Percentiles rank a stretch among this genome's conserved stretches.
phyloP scores from a whole-genome alignment of 2,329 filamentous ascomycete species.

The Trichoderma simmonsii region DNA sequence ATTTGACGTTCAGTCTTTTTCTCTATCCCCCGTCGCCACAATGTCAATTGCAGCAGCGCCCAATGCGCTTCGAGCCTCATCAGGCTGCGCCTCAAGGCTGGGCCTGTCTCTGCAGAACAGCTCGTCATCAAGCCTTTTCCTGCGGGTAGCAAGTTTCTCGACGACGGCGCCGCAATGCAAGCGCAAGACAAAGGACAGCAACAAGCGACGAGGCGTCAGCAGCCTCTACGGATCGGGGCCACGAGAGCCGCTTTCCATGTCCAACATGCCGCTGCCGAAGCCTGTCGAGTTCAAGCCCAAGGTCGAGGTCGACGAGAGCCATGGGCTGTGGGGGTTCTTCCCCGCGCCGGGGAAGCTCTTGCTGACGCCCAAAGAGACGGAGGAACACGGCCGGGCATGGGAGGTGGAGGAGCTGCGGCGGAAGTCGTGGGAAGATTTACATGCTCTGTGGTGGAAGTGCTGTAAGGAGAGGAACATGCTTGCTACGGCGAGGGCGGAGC shows the following conservation, averaged over 20 bases:
- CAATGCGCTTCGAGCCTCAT: slow-evolving; percentile 29
- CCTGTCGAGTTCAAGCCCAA: slow-evolving; percentile 60
- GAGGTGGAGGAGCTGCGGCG: slow-evolving; percentile 76
- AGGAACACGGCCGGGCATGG: slow-evolving; percentile 78
- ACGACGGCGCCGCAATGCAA: slow-evolving; percentile 51
- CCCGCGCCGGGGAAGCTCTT: slow-evolving; percentile 65
- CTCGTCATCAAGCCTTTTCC: neutral
- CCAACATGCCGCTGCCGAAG: slow-evolving; percentile 67
- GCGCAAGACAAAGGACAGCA: slow-evolving; percentile 65
- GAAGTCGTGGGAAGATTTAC: slow-evolving; percentile 93
- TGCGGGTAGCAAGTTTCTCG: slow-evolving; percentile 43
- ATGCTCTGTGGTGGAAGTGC: slow-evolving; percentile 92
- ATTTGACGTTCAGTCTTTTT: neutral
- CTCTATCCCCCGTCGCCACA: neutral
- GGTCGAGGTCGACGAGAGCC: slow-evolving; percentile 63
- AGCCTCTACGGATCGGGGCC: slow-evolving; percentile 74
- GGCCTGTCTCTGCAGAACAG: slow-evolving; percentile 3
- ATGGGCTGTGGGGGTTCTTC: slow-evolving; percentile 94
- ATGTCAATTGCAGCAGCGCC: slow-evolving; percentile 30
- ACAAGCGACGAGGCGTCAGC: slow-evolving; percentile 76
- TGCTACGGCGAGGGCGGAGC: slow-evolving; percentile 70
- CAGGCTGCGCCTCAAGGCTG: slow-evolving; percentile 25
- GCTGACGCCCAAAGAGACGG: slow-evolving; percentile 67
- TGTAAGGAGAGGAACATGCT: slow-evolving; percentile 87
- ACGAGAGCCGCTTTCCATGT: slow-evolving; percentile 70